Evolutionary conservation across 306 rosid genomes (phyloP).

Genomic region (Lithocarpus polystachyus): DNA sequence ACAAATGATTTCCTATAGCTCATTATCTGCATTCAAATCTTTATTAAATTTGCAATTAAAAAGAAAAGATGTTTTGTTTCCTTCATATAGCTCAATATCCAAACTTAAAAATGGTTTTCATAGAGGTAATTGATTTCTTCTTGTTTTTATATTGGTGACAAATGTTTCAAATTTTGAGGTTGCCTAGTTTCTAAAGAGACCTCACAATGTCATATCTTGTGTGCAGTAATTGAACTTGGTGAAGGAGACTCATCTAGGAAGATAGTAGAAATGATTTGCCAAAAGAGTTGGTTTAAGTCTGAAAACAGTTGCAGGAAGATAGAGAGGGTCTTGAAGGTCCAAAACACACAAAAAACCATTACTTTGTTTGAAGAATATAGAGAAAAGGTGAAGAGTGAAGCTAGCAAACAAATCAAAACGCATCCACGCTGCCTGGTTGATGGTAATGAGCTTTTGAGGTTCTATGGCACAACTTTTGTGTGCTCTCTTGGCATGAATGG

Average conservation of each 20-base stretch:
- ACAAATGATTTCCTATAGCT: too few relatives aligned
- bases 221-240: slow-evolving; percentile 42
- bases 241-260: slow-evolving; percentile 44
- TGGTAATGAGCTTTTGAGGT: slow-evolving; percentile 70
- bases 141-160: background rate
- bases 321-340: slow-evolving; percentile 51
- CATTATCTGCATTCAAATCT: too few relatives aligned
- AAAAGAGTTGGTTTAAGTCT: slow-evolving; percentile 24
- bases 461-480: slow-evolving; percentile 54
- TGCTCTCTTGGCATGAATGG: slow-evolving; percentile 48
- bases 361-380: slow-evolving; percentile 55
- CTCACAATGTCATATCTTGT: background rate
- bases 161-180: background rate
- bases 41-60: too few relatives aligned
- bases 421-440: slow-evolving; percentile 61
- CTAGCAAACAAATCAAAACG: slow-evolving; percentile 29
- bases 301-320: slow-evolving; percentile 21
- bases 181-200: background rate
- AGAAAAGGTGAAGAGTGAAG: slow-evolving; percentile 46
- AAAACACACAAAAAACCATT: slow-evolving; percentile 34
- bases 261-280: slow-evolving; percentile 55
- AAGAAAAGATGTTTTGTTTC: too few relatives aligned
- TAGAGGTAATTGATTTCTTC: too few relatives aligned
- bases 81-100: too few relatives aligned
- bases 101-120: too few relatives aligned